phyloP scores from a whole-genome alignment of 768 basidiomycete species.

The Boletus vinaceobasis region DNA sequence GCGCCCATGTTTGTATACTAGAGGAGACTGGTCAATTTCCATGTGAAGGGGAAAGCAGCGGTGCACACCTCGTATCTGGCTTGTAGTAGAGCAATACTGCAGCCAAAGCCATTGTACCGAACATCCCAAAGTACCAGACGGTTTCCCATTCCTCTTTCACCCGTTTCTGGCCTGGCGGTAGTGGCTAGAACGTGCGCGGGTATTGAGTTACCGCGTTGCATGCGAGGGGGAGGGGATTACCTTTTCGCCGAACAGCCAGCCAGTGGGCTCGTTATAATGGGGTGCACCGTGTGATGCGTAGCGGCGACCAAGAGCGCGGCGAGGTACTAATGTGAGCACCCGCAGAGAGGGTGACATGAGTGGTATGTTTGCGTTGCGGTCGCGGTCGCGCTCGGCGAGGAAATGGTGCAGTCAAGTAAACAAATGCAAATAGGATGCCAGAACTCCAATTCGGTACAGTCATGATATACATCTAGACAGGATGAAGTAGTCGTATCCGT shows the following conservation, averaged over 20 bases:
- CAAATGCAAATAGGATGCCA: slow-evolving; percentile 20
- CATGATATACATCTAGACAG: slow-evolving; percentile 28
- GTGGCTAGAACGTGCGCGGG: slow-evolving; percentile 48
- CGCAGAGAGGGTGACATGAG: slow-evolving; percentile 51
- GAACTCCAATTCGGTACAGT: neutral
- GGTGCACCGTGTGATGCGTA: slow-evolving; percentile 76
- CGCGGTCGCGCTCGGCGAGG: neutral
- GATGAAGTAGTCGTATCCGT: slow-evolving; percentile 38
- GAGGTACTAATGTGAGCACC: slow-evolving; percentile 14
- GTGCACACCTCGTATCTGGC: slow-evolving; percentile 82
- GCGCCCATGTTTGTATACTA: slow-evolving; percentile 91
- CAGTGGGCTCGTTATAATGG: slow-evolving; percentile 85
- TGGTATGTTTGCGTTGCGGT: slow-evolving; percentile 1
- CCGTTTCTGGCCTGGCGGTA: slow-evolving; percentile 76
- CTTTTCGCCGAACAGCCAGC: slow-evolving; percentile 87
- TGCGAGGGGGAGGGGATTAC: slow-evolving; percentile 35
- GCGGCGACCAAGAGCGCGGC: slow-evolving; percentile 36
- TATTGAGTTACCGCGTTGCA: neutral
- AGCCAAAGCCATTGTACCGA: slow-evolving; percentile 77
- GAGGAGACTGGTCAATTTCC: neutral
- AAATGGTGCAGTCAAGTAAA: slow-evolving; percentile 14
- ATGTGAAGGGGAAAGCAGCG: neutral
- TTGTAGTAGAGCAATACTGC: slow-evolving; percentile 83
- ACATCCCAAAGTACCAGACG: slow-evolving; percentile 90
- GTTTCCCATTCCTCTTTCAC: slow-evolving; percentile 90